These are phyloP conservation scores for Rhodotorula toruloides DNA, from an alignment of 768 basidiomycete species.

Conservation along the genomic window DNA sequence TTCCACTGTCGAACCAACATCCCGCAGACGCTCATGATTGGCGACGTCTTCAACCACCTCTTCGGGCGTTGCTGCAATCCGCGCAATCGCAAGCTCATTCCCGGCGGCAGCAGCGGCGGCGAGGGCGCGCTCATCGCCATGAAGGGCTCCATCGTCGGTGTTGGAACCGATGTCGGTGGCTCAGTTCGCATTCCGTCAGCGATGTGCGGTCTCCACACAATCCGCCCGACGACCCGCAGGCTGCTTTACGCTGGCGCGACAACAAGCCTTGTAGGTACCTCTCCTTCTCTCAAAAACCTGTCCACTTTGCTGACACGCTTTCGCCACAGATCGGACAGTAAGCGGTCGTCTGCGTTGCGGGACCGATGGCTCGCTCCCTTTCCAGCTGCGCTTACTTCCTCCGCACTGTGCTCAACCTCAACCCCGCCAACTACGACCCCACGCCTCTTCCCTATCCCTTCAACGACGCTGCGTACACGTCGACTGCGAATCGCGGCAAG, in stretches of 20 bases:
- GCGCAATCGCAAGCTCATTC: constrained; percentile 36
- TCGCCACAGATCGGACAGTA: constrained; percentile 8
- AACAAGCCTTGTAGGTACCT: background rate
- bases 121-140: constrained; percentile 43
- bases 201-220: constrained; percentile 59
- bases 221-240: constrained; percentile 17
- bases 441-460: background rate
- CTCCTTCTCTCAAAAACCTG: background rate
- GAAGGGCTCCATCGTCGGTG: constrained; percentile 39
- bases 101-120: constrained; percentile 42
- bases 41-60: constrained; percentile 68
- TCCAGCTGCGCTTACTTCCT: constrained; percentile 7
- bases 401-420: constrained; percentile 41
- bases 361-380: constrained; percentile 18
- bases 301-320: background rate
- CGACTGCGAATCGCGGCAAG: constrained; percentile 44
- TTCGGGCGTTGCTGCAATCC: constrained; percentile 55
- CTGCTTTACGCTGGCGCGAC: constrained; percentile 20
- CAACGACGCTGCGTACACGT: background rate
- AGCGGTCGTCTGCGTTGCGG: background rate
- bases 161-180: constrained; percentile 25
- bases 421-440: constrained; percentile 61
- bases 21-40: constrained; percentile 37
- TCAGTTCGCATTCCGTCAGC: constrained; percentile 60
- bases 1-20: constrained; percentile 36